Conservation (phyloP, 192 early-diverging fungal species). For the Lunasporangiospora selenospora region DNA sequence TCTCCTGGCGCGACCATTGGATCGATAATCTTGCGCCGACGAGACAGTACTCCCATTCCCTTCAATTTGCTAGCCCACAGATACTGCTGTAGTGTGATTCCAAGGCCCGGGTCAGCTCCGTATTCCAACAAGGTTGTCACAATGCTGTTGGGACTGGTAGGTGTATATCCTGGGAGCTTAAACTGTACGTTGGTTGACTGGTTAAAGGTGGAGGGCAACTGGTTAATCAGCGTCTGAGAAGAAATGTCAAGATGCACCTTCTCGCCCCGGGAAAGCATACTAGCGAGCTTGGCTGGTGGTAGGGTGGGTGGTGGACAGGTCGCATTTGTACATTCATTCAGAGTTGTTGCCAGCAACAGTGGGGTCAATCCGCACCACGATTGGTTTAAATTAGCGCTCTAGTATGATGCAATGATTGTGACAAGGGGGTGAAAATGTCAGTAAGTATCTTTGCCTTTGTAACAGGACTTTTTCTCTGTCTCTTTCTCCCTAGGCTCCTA, state of each 20-base stretch:
- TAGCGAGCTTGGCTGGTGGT: slow-evolving; percentile 37
- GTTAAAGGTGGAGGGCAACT: slow-evolving; percentile 27
- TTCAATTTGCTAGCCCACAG: slow-evolving; percentile 48
- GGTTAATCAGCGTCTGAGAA: slow-evolving; percentile 28
- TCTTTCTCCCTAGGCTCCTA: too few relatives aligned
- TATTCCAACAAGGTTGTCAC: slow-evolving; percentile 43
- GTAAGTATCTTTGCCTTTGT: too few relatives aligned
- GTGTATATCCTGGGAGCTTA: slow-evolving; percentile 31
- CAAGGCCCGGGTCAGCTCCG: slow-evolving; percentile 49
- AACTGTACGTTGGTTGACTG: slow-evolving; percentile 33
- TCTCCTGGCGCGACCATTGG: slow-evolving; percentile 4
- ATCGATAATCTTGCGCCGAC: slow-evolving; percentile 24
- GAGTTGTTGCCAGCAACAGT: slow-evolving; percentile 30
- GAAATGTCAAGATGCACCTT: slow-evolving; percentile 32
- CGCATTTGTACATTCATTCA: slow-evolving; percentile 46
- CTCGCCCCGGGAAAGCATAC: slow-evolving; percentile 35
- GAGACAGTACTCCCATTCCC: slow-evolving; percentile 37
- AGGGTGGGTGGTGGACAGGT: slow-evolving; percentile 45
- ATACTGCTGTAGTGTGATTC: slow-evolving; percentile 50
- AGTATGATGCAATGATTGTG: too few relatives aligned
- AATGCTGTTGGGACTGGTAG: slow-evolving; percentile 47
- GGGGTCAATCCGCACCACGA: slow-evolving; percentile 53
- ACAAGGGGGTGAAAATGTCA: too few relatives aligned
- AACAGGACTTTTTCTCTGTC: too few relatives aligned
- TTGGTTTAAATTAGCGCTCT: slow-evolving; percentile 52